Base-by-base conservation (phyloP, 139 green algal genomes). In the Chlorella sp. region DNA sequence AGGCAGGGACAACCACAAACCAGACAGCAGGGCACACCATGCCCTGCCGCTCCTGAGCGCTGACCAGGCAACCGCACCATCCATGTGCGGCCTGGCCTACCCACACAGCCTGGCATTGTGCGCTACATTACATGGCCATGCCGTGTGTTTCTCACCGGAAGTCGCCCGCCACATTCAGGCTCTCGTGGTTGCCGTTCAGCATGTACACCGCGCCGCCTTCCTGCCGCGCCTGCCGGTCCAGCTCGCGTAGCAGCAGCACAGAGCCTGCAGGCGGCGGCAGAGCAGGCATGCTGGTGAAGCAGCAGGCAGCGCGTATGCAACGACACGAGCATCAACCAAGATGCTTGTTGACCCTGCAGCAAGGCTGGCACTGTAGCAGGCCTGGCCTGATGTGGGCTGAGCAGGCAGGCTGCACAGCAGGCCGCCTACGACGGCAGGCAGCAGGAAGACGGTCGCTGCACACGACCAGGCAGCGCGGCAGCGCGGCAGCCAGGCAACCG, bases 131-230 rank as follows among this genome's bases (percentile, higher is more conserved):
- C 39, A 0, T 60, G 36, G 28, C 37, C 78, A 61, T 39, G 48
- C 48, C 30, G 64, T 28, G n/a, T 21, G 3, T 30, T 5, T 1
- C 92, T 39, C 53, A 97, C 94, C 96, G 92, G 91, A 97, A 98
- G 92, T 98, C 95, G 9, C 96, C 96, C 32, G 92, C 95, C 36
- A 99, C 93, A 79, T 99, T 99, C 18, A 99, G 89, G 84, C 92
- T 97, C 88, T 99, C 95, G 85, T 99, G 97, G 92, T 99, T 99
- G 90, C 97, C 97, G 87, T 99, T 98, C 2, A 99, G 92, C 95
- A 99, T 97, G 87, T 96, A 98, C 7, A 99, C 96, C 7, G 94
- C 96, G 11, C 97, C 97, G 11, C 97, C 97, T 22, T 96, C 83
- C 73, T 92, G 81, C 68, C 93, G 83, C 7, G 97, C 97, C 90